These are phyloP conservation scores for Neostapfia colusana DNA, from an alignment of 176 grass and related monocot genomes.

Conservation along the genomic window DNA sequence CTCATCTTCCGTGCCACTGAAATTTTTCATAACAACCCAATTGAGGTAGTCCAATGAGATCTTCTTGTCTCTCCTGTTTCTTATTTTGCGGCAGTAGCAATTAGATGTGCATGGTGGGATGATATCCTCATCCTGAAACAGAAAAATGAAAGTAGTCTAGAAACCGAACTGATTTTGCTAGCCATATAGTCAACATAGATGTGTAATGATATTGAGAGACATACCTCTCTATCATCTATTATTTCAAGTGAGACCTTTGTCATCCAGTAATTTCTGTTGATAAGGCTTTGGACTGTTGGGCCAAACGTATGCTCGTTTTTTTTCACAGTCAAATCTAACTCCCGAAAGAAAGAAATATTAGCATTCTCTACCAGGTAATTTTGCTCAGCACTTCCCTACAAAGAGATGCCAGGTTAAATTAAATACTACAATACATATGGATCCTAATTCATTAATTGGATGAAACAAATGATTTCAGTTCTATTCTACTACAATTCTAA, in stretches of 20 bases:
- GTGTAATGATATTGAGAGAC: neutral
- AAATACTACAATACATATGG: neutral
- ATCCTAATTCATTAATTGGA: too few species aligned
- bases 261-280: neutral
- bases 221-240: neutral
- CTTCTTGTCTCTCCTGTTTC: neutral
- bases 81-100: neutral
- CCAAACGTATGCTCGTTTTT: neutral
- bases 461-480: too few species aligned
- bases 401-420: neutral
- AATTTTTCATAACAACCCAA: neutral
- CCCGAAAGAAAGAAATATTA: neutral
- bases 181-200: neutral
- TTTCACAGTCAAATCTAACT: neutral
- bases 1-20: constrained; percentile 5
- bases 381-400: neutral
- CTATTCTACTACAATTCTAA: too few species aligned
- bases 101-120: neutral
- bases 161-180: neutral
- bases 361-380: neutral
- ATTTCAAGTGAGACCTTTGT: constrained; percentile 1
- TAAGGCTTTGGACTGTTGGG: neutral
- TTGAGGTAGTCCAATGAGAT: neutral
- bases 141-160: neutral
- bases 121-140: neutral